These are phyloP conservation scores for Ilex aquifolium DNA, from an alignment of 257 asterid species.

Conservation along the genomic window DNA sequence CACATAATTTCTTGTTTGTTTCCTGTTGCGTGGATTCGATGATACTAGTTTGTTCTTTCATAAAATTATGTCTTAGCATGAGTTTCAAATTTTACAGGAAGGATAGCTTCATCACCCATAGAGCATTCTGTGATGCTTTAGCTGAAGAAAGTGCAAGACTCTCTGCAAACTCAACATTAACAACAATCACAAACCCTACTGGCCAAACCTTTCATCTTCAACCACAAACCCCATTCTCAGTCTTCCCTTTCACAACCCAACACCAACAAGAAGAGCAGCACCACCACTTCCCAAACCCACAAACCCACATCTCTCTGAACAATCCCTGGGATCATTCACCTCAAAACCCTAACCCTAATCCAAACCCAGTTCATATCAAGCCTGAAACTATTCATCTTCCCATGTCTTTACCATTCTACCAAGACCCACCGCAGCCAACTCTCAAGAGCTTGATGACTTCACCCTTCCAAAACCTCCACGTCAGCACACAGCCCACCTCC, in stretches of 20 bases:
- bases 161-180: slow-evolving; percentile 49
- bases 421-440: slow-evolving; percentile 16
- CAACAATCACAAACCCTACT: slow-evolving; percentile 25
- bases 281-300: slow-evolving; percentile 15
- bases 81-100: slow-evolving; percentile 36
- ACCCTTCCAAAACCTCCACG: slow-evolving; percentile 20
- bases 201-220: slow-evolving; percentile 27
- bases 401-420: slow-evolving; percentile 32
- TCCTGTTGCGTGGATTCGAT: too few relatives aligned
- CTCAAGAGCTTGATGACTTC: slow-evolving; percentile 1
- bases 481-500: slow-evolving; percentile 4
- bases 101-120: slow-evolving; percentile 81
- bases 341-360: slow-evolving; percentile 34
- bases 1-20: too few relatives aligned
- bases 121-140: slow-evolving; percentile 88
- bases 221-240: slow-evolving; percentile 18
- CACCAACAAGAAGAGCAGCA: slow-evolving; percentile 6
- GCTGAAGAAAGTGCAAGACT: slow-evolving; percentile 88
- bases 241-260: slow-evolving; percentile 30
- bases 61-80: too few relatives aligned
- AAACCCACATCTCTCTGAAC: neutral
- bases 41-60: too few relatives aligned
- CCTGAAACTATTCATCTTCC: slow-evolving; percentile 12
- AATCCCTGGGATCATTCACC: slow-evolving; percentile 17
- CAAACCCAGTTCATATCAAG: slow-evolving; percentile 8